phyloP scores from a whole-genome alignment of 2,329 filamentous ascomycete genomes.

The Fusarium scirpi region DNA sequence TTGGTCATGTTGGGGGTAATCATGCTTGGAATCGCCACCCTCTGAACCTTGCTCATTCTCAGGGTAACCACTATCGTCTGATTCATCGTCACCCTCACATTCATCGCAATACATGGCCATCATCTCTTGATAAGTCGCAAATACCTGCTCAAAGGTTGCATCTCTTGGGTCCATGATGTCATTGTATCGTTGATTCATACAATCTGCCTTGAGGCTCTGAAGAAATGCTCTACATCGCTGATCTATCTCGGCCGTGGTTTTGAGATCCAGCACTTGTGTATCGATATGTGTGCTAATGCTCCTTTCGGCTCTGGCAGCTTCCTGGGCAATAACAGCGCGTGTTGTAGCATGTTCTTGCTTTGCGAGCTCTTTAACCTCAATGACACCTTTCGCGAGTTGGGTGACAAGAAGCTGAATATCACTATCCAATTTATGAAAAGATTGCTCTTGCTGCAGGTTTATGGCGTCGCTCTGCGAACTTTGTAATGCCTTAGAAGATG shows the following conservation, averaged over 20 bases:
- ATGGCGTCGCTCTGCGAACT: neutral
- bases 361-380: fast-evolving
- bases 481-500: fast-evolving
- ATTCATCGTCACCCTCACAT: too few species aligned
- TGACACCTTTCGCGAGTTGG: fast-evolving
- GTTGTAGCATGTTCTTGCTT: neutral
- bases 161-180: fast-evolving
- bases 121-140: neutral
- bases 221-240: fast-evolving
- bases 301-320: fast-evolving
- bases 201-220: neutral
- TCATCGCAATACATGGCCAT: fast-evolving
- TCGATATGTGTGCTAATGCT: neutral
- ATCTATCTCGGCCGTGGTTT: fast-evolving
- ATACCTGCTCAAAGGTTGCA: neutral
- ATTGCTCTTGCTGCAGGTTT: fast-evolving
- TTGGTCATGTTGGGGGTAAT: too few species aligned
- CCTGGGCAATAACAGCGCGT: fast-evolving
- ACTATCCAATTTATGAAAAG: neutral
- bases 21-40: too few species aligned
- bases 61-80: too few species aligned
- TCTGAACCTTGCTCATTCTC: too few species aligned
- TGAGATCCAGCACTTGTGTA: fast-evolving
- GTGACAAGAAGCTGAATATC: fast-evolving
- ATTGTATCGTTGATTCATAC: neutral